These are phyloP conservation scores for Platanus orientalis DNA, from an alignment of 164 flowering plant species.

Conservation along the genomic window DNA sequence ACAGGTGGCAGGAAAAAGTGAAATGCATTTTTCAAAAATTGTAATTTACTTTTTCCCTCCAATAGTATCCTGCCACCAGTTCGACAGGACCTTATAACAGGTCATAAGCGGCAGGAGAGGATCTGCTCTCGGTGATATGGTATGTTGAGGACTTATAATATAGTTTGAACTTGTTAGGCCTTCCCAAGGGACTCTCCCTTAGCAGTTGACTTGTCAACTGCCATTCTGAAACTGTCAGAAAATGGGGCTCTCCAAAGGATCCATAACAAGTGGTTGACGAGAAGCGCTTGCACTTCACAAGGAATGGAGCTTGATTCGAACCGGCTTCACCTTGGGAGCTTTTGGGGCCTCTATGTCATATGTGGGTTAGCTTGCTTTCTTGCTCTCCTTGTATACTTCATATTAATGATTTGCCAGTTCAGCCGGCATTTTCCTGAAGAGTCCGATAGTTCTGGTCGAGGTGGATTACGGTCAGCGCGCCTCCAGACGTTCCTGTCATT, in stretches of 20 bases:
- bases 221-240: constrained; percentile 68
- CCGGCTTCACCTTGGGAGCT: constrained; percentile 58
- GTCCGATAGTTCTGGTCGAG: constrained; percentile 17
- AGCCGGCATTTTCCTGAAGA: constrained; percentile 24
- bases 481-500: constrained; percentile 49
- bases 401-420: constrained; percentile 32
- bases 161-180: constrained; percentile 36
- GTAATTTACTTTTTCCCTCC: too few relatives aligned
- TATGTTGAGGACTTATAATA: too few relatives aligned
- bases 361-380: constrained; percentile 61
- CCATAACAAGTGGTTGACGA: constrained; percentile 64
- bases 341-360: constrained; percentile 70
- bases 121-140: too few relatives aligned
- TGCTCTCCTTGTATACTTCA: constrained; percentile 49
- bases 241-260: constrained; percentile 78
- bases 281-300: constrained; percentile 34
- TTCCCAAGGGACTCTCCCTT: constrained; percentile 82
- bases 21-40: too few relatives aligned
- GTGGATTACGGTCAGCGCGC: constrained; percentile 30
- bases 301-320: constrained; percentile 32
- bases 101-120: too few relatives aligned
- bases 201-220: constrained; percentile 84
- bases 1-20: too few relatives aligned
- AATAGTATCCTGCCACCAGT: too few relatives aligned
- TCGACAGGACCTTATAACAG: too few relatives aligned